Evolutionary conservation across 2,329 filamentous ascomycete genomes (phyloP).

Genomic region (Lithohypha guttulata): DNA sequence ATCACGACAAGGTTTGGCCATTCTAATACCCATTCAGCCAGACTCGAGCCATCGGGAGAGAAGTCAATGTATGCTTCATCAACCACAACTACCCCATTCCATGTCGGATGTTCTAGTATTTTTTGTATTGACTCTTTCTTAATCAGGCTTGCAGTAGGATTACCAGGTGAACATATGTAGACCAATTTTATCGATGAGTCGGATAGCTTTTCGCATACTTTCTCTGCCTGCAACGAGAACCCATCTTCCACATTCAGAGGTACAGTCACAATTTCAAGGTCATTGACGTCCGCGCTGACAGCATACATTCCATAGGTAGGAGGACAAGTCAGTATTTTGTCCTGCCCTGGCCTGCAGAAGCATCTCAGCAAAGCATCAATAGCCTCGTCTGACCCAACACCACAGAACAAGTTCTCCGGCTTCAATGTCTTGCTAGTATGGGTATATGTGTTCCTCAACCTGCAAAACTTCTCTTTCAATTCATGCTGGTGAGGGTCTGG

Average conservation of each 20-base stretch:
- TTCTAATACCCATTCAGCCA: conserved; percentile 79
- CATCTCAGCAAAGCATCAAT: conserved; percentile 89
- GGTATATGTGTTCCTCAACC: conserved; percentile 71
- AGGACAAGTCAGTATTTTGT: conserved; percentile 88
- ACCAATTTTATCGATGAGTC: conserved; percentile 67
- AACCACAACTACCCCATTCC: conserved; percentile 88
- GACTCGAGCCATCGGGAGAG: conserved; percentile 62
- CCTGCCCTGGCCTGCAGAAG: conserved; percentile 78
- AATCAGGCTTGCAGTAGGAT: conserved; percentile 76
- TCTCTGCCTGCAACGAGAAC: conserved; percentile 63
- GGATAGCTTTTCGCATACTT: conserved; percentile 56
- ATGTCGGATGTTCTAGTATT: conserved; percentile 74
- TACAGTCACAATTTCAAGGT: conserved; percentile 76
- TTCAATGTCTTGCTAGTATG: conserved; percentile 65
- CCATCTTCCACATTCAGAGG: conserved; percentile 60
- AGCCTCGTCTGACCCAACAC: conserved; percentile 91
- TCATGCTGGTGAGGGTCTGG: conserved; percentile 87
- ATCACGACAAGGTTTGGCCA: conserved; percentile 95
- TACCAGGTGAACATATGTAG: conserved; percentile 90
- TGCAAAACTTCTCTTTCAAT: conserved; percentile 78
- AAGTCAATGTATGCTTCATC: conserved; percentile 99
- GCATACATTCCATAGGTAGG: conserved; percentile 98
- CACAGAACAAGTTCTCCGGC: conserved; percentile 81
- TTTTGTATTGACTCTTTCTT: conserved; percentile 61
- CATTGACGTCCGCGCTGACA: conserved; percentile 90